Evolutionary conservation across 345 rosid species (phyloP), one percentile per base, ranked within the genome.

Genomic region (Gynandropsis gynandra): DNA sequence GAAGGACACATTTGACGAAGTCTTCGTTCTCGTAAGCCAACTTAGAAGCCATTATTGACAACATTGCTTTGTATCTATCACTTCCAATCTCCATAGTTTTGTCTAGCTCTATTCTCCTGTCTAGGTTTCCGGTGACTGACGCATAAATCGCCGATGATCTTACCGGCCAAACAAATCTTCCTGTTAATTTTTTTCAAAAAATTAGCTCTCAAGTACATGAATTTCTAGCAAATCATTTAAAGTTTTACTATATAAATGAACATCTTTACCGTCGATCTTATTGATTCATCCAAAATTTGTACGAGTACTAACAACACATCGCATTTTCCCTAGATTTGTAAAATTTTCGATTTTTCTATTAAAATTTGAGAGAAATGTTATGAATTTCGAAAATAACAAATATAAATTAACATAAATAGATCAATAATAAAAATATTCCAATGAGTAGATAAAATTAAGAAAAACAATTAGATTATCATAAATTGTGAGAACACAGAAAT

Each of bases 31-130:
- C 85, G 12, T 79, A 82, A 7, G 82, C 59, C 7, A 79, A 21
- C 56, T 82, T 82, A 40, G 85, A 43, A 32, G 85, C 81, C 82
- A 79, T 82, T 16, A 71, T 52, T 15, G 82, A 68, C 47, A 82
- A 61, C 29, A 64, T 52, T 9, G 76, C 63, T 48, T 68, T 63
- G 60, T 82, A 79, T 54, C 57, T 62, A 9, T 41, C 18, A 54
- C 57, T 60, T 10, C 59, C 73, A 5, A 31, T 69, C 56, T 43
- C 45, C 4, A 78, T 58, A 8, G 9, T 64, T 27, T 14, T 8
- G 62, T 74, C 78, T 31, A 81, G 59, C 6, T 70, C 85, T 18
- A 72, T 24, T 54, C 83, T 59, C 19, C 16, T 19, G 53, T 81
- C 80, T 15, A 62, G 0, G 12, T 33, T 31, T 52, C 73, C 82